Conservation (phyloP, 148 eudicot species). For the Arbutus unedo region DNA sequence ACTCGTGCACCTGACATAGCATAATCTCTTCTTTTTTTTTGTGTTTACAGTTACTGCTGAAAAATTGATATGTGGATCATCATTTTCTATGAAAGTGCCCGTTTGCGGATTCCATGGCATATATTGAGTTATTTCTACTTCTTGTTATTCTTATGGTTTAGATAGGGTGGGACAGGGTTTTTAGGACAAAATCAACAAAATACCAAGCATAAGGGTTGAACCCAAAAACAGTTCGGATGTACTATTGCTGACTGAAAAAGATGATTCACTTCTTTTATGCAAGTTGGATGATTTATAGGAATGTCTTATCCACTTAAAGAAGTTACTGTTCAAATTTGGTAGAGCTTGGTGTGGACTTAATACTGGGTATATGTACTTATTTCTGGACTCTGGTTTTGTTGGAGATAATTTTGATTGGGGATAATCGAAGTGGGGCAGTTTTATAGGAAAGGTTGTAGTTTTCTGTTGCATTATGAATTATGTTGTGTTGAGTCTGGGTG, state of each 20-base stretch:
- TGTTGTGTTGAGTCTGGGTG: no score
- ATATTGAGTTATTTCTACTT: not conserved
- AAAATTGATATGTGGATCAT: not conserved
- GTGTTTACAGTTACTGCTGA: not conserved
- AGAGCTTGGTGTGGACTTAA: no score
- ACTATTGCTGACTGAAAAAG: not conserved
- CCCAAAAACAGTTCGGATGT: not conserved
- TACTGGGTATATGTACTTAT: no score
- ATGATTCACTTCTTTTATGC: no score
- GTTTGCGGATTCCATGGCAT: not conserved
- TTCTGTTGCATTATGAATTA: no score
- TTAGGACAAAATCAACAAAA: not conserved
- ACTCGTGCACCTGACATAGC: not conserved
- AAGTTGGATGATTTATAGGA: no score
- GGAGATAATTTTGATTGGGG: no score
- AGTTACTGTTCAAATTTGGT: no score
- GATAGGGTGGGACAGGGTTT: not conserved
- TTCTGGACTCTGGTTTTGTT: no score
- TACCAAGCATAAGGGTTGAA: not conserved
- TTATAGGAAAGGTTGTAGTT: no score
- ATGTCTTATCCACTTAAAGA: no score
- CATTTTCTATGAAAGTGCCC: not conserved
- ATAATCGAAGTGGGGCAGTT: no score
- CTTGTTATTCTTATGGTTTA: not conserved
- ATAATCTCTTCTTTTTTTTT: not conserved